A percentile compares a stretch with the other conserved stretches of the same genome.
These are phyloP conservation scores for Pelagomonas calceolata DNA, from an alignment of 108 stramenopile species.

Conservation along the genomic window DNA sequence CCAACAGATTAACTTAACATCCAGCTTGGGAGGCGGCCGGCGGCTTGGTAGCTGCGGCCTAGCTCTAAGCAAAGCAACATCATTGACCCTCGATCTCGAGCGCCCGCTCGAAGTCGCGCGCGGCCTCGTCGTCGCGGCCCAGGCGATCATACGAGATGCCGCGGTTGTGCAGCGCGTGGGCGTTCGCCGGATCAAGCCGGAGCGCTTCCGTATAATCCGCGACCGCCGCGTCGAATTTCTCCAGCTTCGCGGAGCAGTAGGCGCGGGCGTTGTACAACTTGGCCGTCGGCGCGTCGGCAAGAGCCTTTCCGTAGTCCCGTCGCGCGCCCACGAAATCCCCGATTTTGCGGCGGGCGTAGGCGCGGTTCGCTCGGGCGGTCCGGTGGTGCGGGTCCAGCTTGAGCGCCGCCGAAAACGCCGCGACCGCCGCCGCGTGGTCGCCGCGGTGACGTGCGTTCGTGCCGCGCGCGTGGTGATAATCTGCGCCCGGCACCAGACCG, in stretches of 20 bases:
- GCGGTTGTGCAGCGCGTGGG: slow-evolving; percentile 25
- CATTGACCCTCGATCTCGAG: slow-evolving; percentile 13
- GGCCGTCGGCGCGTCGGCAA: not conserved
- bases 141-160: slow-evolving; percentile 20
- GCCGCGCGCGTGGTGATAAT: too few relatives aligned
- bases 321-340: slow-evolving; percentile 5
- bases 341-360: slow-evolving; percentile 21
- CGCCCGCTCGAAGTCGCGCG: slow-evolving; percentile 15
- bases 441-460: not conserved
- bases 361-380: slow-evolving; percentile 10
- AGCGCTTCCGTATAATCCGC: slow-evolving; percentile 16
- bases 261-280: slow-evolving; percentile 18
- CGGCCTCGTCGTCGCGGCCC: slow-evolving; percentile 18
- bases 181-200: slow-evolving; percentile 3
- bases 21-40: too few relatives aligned
- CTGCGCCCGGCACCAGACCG: too few relatives aligned
- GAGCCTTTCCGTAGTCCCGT: slow-evolving; percentile 6
- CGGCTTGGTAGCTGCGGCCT: too few relatives aligned
- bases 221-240: slow-evolving; percentile 7
- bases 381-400: not conserved
- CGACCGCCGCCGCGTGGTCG: not conserved
- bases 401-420: slow-evolving; percentile 2
- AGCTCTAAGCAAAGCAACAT: too few relatives aligned
- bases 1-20: too few relatives aligned
- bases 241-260: slow-evolving; percentile 16